These are phyloP conservation scores for Protomyces inouyei DNA, from an alignment of 1,139 yeast species.

Conservation along the genomic window DNA sequence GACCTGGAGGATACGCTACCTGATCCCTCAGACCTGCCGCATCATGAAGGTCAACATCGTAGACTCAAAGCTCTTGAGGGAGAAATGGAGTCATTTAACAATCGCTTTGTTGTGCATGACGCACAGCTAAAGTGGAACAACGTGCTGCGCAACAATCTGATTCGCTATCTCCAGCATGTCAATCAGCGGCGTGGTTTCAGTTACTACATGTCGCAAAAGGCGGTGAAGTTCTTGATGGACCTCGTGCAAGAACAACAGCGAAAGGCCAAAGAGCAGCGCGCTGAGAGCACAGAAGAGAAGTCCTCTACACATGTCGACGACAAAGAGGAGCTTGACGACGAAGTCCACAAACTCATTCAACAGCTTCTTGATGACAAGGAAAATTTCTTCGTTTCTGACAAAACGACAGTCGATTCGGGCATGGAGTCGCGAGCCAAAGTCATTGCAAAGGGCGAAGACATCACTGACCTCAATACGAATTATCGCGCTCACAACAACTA, in stretches of 20 bases:
- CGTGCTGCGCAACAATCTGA: conserved; percentile 55
- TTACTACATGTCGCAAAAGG: conserved; percentile 64
- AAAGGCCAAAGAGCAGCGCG: conserved; percentile 25
- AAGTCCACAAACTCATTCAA: conserved; percentile 31
- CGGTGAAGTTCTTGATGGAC: conserved; percentile 62
- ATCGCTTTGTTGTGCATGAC: conserved; percentile 73
- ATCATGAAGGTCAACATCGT: background rate
- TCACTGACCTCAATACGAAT: conserved; percentile 38
- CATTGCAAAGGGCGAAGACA: background rate
- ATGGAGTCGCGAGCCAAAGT: background rate
- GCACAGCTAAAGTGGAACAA: conserved; percentile 78
- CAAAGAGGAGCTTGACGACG: conserved; percentile 19
- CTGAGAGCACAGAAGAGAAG: conserved; percentile 5
- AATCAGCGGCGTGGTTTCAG: conserved; percentile 53
- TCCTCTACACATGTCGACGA: background rate
- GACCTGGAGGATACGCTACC: background rate
- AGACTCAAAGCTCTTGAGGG: background rate
- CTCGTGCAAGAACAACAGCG: conserved; percentile 39
- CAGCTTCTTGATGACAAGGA: conserved; percentile 30
- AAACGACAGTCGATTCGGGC: background rate
- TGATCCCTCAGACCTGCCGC: background rate
- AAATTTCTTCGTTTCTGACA: conserved; percentile 30
- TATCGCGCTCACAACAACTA: conserved; percentile 58
- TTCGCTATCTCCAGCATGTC: conserved; percentile 58
- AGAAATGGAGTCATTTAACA: conserved; percentile 47